Evolutionary conservation across 306 rosid species (phyloP), one percentile per base, ranked within the genome.

Genomic region (Sophora flavescens): DNA sequence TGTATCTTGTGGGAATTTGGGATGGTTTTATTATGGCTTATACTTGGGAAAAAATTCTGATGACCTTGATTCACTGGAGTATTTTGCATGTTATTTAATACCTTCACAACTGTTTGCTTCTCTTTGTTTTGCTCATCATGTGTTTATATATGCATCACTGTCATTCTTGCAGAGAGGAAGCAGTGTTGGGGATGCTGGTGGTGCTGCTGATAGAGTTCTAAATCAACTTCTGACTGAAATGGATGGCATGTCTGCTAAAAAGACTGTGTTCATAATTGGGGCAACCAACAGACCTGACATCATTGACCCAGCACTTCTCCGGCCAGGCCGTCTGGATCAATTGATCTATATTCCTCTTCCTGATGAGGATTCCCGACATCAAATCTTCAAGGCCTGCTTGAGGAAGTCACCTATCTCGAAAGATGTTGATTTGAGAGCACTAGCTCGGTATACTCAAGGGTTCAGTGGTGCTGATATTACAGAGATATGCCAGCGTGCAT

Each of bases 301-400:
- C 61, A 87, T 87, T 68, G 90, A 87, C 44, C 81, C 90, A 7
- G 90, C 90, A 68, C 90, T 87, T 73, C 81, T 87, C 11, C 82
- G 88, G 18, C 88, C 90, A 15, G 90, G 90, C 73, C 88, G 90
- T 69, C 80, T 87, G 17, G 90, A 87, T 72, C 90, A 87, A 3
- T 68, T 87, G 85, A 84, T 87, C 81, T 87, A 87, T 63, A 87
- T 87, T 76, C 90, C 90, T 76, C 90, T 87, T 32, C 90, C 90
- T 45, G 88, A 87, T 42, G 88, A 87, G 72, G 90, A 81, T n/a
- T 87, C 90, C 17, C 88, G 88, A 35, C 58, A 64, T 48, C 80
- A 82, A 50, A 87, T 87, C 45, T 87, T 87, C 51, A 87, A 82
- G 76, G 72, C 91, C 18, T 87, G 91, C 87, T 69, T 84, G 88